phyloP scores from a whole-genome alignment of 2,329 filamentous ascomycete genomes.

The Xylariaceae sp. region DNA sequence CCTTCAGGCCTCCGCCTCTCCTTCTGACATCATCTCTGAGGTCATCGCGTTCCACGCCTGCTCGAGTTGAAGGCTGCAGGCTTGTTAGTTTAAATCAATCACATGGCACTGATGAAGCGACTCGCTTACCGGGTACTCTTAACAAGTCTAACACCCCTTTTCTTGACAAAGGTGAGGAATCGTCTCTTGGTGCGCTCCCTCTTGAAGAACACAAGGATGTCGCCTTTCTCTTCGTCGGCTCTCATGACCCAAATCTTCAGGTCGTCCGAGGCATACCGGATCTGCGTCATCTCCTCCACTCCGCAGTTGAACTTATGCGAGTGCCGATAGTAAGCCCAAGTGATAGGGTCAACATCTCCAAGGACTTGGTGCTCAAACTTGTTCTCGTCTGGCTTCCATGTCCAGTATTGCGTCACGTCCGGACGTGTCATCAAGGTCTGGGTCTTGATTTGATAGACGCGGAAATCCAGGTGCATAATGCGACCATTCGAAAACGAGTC shows the following conservation, averaged over 20 bases:
- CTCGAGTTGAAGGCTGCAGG: constrained; percentile 35
- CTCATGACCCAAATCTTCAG: constrained; percentile 53
- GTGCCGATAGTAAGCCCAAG: constrained; percentile 58
- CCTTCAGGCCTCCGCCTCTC: constrained; percentile 28
- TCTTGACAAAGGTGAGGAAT: constrained; percentile 56
- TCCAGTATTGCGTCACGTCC: constrained; percentile 62
- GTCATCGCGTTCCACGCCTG: constrained; percentile 39
- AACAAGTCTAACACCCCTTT: constrained; percentile 51
- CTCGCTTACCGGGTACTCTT: constrained; percentile 51
- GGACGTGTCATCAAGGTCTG: constrained; percentile 53
- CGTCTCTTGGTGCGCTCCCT: constrained; percentile 59
- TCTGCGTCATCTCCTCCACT: constrained; percentile 53
- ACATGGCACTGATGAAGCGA: too few relatives aligned
- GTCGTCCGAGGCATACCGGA: constrained; percentile 52
- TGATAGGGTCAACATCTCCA: constrained; percentile 50
- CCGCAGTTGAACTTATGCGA: constrained; percentile 59
- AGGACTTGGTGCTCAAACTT: constrained; percentile 63
- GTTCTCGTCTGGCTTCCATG: constrained; percentile 51
- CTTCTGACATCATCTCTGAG: constrained; percentile 37
- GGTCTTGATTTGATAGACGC: constrained; percentile 60
- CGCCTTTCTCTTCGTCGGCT: constrained; percentile 48
- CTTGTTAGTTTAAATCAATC: constrained; percentile 6
- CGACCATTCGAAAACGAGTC: constrained; percentile 57
- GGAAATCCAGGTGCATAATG: constrained; percentile 57
- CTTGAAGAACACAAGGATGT: constrained; percentile 60